A percentile compares a stretch with the other conserved stretches of the same genome.
Evolutionary conservation across 768 basidiomycete genomes (phyloP).

Genomic region (Amanita polypyramis): DNA sequence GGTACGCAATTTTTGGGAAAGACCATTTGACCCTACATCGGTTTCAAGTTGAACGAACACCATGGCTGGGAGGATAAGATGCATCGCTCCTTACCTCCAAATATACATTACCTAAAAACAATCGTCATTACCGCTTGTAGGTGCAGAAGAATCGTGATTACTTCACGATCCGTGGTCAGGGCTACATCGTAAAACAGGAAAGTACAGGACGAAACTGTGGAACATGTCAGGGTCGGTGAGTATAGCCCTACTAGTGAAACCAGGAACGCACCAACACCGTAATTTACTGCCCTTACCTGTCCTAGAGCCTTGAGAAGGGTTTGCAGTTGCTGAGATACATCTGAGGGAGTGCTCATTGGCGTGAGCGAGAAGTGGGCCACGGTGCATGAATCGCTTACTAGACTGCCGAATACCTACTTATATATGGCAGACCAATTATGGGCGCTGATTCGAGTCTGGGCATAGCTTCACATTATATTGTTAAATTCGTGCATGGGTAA

Average conservation of each 20-base stretch:
- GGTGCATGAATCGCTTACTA: too few species aligned
- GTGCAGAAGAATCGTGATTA: background rate
- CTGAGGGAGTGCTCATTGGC: background rate
- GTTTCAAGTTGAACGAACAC: background rate
- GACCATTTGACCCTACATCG: background rate
- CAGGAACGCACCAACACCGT: background rate
- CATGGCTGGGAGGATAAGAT: background rate
- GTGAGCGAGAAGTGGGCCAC: background rate
- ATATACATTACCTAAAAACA: background rate
- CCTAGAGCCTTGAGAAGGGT: background rate
- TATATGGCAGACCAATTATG: too few species aligned
- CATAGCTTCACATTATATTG: too few species aligned
- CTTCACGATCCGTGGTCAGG: background rate
- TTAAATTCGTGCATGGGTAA: too few species aligned
- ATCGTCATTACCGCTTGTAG: background rate
- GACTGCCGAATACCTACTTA: too few species aligned
- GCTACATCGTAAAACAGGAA: conserved; percentile 1
- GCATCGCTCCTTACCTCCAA: background rate
- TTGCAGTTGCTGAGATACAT: background rate
- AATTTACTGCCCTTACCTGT: background rate
- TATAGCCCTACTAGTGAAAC: background rate
- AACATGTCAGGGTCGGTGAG: too few species aligned
- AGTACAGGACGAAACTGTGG: background rate
- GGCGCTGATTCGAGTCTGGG: too few species aligned
- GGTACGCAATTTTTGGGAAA: conserved; percentile 2